Base-by-base conservation (phyloP, 441 rosid genomes). In the Rhodomyrtus psidioides region DNA sequence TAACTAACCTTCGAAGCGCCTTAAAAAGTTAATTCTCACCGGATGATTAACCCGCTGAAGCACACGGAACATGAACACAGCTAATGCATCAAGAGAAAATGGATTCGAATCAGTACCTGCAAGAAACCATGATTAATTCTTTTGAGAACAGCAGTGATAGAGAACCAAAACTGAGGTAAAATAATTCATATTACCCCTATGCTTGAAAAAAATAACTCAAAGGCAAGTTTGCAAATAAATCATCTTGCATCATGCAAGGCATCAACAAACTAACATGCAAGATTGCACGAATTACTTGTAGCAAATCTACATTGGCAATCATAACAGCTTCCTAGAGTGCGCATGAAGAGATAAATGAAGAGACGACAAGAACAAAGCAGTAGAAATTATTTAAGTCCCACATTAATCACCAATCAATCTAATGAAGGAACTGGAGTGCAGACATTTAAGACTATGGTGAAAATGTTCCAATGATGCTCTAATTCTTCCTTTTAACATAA, bases 1-100 rank as follows among this genome's bases (percentile, higher is more conserved):
- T 21, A 39, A 70, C 79, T 70, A 21, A 39, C 42, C 79, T 70
- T 70, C 8, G 1, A 6, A 70, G 44, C 2, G 9, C n/a, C 10
- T 70, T 1, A 26, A 57, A n/a, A 26, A 26, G 84, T 87, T 53
- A 86, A 86, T 60, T 62, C 54, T 79, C 94, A 96, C 99, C 87
- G 99, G 99, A 87, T 96, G 99, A 89, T 96, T 94, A 88, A 87
- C 94, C 88, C 99, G 93, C 84, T 94, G 96, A 87, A 96, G 97
- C 89, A 96, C 99, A 90, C 99, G 98, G 84, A 90, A 93, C 86
- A 95, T 91, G 89, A 97, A 96, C 89, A 95, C 94, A 88, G 98
- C 96, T 62, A 96, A 91, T 83, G 99, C 98, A 89, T 97, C 99
- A 34, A 96, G 97, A 81, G 97, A 92, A 91, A 93, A 96, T 82